Conservation (phyloP, 345 rosid genomes). For the Bretschneidera sinensis region DNA sequence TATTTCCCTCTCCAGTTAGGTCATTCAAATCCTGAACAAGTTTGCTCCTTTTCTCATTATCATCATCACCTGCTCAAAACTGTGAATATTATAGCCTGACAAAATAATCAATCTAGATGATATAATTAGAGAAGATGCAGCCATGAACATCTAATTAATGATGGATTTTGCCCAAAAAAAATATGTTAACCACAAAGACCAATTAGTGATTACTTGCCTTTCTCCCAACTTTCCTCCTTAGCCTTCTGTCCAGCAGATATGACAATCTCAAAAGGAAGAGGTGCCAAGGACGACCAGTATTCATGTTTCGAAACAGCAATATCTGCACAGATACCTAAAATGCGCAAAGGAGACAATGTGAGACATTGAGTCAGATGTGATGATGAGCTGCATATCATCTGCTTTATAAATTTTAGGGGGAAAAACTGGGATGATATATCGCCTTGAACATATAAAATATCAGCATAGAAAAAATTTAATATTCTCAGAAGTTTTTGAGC, state of each 20-base stretch:
- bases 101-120: conserved; percentile 1
- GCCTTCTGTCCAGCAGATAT: conserved; percentile 98
- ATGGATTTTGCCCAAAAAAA: not conserved
- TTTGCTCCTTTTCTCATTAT: conserved; percentile 66
- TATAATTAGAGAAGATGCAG: not conserved
- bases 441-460: not conserved
- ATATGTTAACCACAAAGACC: not conserved
- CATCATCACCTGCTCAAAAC: conserved; percentile 46
- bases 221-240: conserved; percentile 71
- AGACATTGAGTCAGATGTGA: conserved; percentile 10
- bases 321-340: conserved; percentile 88
- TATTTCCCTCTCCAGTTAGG: conserved; percentile 94
- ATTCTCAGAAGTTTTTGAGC: no score
- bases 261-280: conserved; percentile 96
- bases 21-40: conserved; percentile 71
- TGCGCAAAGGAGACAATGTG: conserved; percentile 20
- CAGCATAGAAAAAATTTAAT: no score
- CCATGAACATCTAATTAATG: not conserved
- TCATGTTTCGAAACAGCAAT: conserved; percentile 81
- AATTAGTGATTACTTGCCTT: conserved; percentile 44
- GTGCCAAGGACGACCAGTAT: conserved; percentile 98
- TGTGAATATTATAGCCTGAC: conserved; percentile 8
- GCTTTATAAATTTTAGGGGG: no score
- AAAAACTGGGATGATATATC: not conserved
- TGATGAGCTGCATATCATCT: not conserved